Evolutionary conservation across 2,329 filamentous ascomycete species (phyloP), one percentile per base, ranked within the genome.

Genomic region (Calonectria pseudoturangicola): DNA sequence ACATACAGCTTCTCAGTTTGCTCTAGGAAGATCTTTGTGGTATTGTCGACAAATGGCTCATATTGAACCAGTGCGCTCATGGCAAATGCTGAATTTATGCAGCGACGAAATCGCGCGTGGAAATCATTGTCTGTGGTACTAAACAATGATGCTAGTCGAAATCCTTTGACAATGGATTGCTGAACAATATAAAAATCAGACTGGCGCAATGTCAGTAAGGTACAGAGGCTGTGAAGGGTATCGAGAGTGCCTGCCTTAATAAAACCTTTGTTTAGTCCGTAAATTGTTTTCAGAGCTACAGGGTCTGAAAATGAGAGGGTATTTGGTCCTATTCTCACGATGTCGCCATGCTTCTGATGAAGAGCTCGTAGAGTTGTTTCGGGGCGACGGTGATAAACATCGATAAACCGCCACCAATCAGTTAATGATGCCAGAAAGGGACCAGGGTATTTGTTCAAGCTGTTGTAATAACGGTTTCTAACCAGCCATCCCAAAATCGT

Each of bases 161-260:
- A 88, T 27, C 94, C 94, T 73, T 93, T 91, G 25, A 92, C 89
- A 1, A 94, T 89, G 0, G 93, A 91, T 83, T 94, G 92, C 81
- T 96, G 94, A 3, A 96, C 93, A 0, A 93, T 90, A 80, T 96
- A 96, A 81, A 96, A 96, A 75, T 94, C 92, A 36, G 93, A 95
- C 92, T 94, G 66, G 9, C 7, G 1, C 0, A 25, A 41, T 2
- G 21, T 21, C 21, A 21, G 21, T 21, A 21, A 21, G 21, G 21
- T 21, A 21, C 21, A 21, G 21, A 21, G 21, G 21, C 21, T 21
- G 21, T 21, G 21, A 21, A 21, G 21, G 21, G 21, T 21, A 21
- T 43, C 2, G 60, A 25, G 3, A 8, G 7, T 43, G 36, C 3
- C 18, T 83, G 94, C 93, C 90, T 97, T 97, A 60, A 90, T 85